A percentile compares a stretch with the other conserved stretches of the same genome.
These are phyloP conservation scores for Halteria grandinella DNA, from an alignment of 73 alveolate genomes.

Conservation along the genomic window DNA sequence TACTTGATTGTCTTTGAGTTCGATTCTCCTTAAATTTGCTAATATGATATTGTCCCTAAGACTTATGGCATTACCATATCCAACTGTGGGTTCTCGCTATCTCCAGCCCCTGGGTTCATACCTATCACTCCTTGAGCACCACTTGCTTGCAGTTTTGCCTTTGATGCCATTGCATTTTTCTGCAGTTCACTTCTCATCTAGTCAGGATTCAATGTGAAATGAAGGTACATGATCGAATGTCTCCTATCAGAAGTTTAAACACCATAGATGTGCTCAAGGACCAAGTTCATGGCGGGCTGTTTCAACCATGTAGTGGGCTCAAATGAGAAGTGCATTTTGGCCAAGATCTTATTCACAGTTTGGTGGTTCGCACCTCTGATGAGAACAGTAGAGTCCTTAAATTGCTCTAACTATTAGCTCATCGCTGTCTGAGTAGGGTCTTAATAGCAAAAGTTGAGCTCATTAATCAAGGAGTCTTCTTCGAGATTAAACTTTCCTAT, in stretches of 20 bases:
- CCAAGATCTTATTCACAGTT: constrained; percentile 56
- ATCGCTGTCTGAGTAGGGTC: not conserved
- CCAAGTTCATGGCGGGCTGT: constrained; percentile 76
- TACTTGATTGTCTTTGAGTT: no score
- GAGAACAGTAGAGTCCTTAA: constrained; percentile 65
- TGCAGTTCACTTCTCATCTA: no score
- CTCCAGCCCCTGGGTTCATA: no score
- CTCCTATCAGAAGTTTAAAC: constrained; percentile 77
- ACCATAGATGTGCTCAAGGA: constrained; percentile 84
- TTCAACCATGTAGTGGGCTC: constrained; percentile 66
- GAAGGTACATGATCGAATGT: constrained; percentile 76
- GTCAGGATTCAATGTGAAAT: no score
- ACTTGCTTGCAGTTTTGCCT: no score
- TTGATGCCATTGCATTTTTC: no score
- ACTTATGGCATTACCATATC: no score
- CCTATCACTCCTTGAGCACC: no score
- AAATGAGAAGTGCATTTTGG: constrained; percentile 56
- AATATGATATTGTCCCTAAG: no score
- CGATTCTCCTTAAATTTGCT: no score
- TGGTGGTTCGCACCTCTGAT: constrained; percentile 51
- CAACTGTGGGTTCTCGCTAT: no score
- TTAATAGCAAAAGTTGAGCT: constrained; percentile 61
- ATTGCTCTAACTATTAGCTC: constrained; percentile 29
- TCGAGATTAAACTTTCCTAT: not conserved
- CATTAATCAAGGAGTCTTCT: constrained; percentile 63